Evolutionary conservation across 2,329 filamentous ascomycete genomes (phyloP), one percentile per base, ranked within the genome.

Genomic region (Neonectria ditissima): DNA sequence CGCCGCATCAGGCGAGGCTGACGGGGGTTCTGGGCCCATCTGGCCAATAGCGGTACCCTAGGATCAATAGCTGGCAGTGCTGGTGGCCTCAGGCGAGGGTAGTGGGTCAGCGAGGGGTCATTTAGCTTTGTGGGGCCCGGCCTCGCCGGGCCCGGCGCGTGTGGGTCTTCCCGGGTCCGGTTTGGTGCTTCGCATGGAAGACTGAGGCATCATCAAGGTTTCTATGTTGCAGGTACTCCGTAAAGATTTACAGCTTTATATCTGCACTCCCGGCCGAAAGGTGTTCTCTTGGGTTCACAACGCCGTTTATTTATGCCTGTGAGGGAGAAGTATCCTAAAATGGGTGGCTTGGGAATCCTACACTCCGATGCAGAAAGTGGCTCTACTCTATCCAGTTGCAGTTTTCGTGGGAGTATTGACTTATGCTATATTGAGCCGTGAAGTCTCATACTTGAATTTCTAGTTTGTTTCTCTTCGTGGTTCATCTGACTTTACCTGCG

Each of bases 1-100:
- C 20, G 50, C 55, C 39, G 56, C 52, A 67, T 73, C 68, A 69
- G 69, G 68, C 71, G 69, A 73, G 71, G 63, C 61, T 65, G 39
- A 30, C 53, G 51, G 50, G 58, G 43, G 30, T 44, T 32, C 10
- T 32, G n/a, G 28, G n/a, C 28, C 45, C 24, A 6, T 26, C 50
- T 55, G 59, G 43, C 71, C 71, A 66, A 67, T 70, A 56, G 55
- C 47, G 60, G 52, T 53, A 41, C 26, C 16, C 20, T 26, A 34
- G 26, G 14, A 20, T 28, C 57, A 43, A 55, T 53, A 66, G 64
- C 65, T 37, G 34, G 34, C 14, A 37, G 34, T 16, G 16, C 64
- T 60, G 55, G 26, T 48, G 51, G 60, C 60, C 68, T 62, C 62
- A 69, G 54, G 58, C 47, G 53, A 11, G 50, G 20, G 32, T 16